phyloP scores from a whole-genome alignment of 208 protist species.

The Leishmania braziliensis region DNA sequence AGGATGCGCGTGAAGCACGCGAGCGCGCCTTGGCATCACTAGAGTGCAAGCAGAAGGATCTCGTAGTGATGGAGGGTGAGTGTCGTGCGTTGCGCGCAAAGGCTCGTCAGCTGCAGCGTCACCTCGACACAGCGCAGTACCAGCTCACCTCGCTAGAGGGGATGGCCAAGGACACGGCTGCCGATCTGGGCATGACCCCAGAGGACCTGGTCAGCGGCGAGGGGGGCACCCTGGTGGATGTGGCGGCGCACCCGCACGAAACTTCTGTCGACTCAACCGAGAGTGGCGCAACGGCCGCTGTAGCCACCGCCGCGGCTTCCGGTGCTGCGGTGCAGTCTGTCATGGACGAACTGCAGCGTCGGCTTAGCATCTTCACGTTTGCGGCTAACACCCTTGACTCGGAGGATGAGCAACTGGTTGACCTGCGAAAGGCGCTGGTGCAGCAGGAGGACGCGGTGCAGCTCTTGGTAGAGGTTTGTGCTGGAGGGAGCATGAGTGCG shows the following conservation, averaged over 20 bases:
- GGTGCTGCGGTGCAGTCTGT: constrained; percentile 35
- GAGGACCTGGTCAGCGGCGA: constrained; percentile 9
- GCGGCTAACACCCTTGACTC: constrained; percentile 39
- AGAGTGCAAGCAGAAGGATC: constrained; percentile 35
- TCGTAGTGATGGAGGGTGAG: constrained; percentile 35
- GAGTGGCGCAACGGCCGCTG: not conserved
- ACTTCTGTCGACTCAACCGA: not conserved
- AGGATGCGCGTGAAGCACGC: constrained; percentile 50
- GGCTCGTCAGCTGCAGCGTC: constrained; percentile 27
- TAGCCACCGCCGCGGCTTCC: constrained; percentile 3
- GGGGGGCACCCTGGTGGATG: not conserved
- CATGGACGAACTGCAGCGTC: constrained; percentile 45
- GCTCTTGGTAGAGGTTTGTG: constrained; percentile 18
- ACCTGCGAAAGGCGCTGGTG: constrained; percentile 31
- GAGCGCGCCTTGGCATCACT: constrained; percentile 47
- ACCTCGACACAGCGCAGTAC: constrained; percentile 34
- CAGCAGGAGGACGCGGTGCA: constrained; percentile 35
- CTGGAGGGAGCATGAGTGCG: not conserved
- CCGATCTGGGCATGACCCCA: constrained; percentile 34
- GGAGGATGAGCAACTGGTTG: constrained; percentile 37
- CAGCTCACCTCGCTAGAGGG: constrained; percentile 38
- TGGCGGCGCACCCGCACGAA: not conserved
- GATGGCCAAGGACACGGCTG: constrained; percentile 35
- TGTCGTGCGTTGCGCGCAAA: constrained; percentile 27
- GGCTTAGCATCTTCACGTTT: constrained; percentile 35